Base-by-base conservation (phyloP, 2,329 filamentous ascomycete species). In the Cryoendolithus antarcticus region DNA sequence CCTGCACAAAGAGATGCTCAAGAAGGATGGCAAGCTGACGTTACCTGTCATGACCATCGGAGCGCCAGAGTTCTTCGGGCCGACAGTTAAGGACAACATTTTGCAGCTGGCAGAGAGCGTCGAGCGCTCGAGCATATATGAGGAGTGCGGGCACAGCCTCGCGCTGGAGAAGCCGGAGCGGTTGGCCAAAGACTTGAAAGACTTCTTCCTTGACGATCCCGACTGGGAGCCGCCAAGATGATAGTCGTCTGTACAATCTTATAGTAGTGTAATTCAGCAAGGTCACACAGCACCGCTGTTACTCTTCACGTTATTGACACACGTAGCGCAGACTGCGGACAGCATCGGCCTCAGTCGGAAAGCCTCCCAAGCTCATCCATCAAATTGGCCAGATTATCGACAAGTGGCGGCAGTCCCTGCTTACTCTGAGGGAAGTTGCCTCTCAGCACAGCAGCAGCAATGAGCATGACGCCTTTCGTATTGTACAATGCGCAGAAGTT, bases 311-410 rank as follows among this genome's bases (percentile, higher is more conserved):
- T 21, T 21, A 21, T 21, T 21, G 19, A 21, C 19, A 21, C 19
- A 21, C 19, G 19, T 21, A 21, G 19, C 19, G 19, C 19, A 21
- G 19, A 21, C 6, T 6, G 19, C 19, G 19, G 19, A 21, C 19
- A 21, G 19, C 19, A 4, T 21, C 19, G 19, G 19, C 19, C 19
- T 21, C 19, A 21, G 19, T 21, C 19, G 19, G 19, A 21, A 21
- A 21, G 19, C 19, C 19, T 21, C 19, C 49, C 47, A 35, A 81
- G 57, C 48, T 77, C 73, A 47, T 66, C 67, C 45, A 82, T 67
- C 48, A 83, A 53, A 32, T 72, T 66, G 27, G 73, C 69, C 32
- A 83, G 55, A 43, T 81, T 82, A 48, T 80, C 76, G 1, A 80
- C 75, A 31, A 83, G 66, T 0, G 75, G 69, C 9, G 77, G 73